phyloP scores from a whole-genome alignment of 2,329 filamentous ascomycete genomes.

The Thermomyces lanuginosus region DNA sequence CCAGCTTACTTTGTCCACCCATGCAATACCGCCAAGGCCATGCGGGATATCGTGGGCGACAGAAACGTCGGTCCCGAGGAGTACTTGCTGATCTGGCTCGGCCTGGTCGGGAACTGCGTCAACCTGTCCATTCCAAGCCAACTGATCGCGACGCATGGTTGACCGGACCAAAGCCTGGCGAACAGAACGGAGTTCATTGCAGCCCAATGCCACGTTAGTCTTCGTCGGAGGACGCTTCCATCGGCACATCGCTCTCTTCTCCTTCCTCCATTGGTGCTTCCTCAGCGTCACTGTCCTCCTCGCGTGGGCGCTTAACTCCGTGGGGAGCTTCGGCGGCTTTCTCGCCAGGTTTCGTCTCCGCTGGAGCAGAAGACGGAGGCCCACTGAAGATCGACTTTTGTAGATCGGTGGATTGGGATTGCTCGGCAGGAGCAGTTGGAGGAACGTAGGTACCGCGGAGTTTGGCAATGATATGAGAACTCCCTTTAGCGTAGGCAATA shows the following conservation, averaged over 20 bases:
- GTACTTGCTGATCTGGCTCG: conserved; percentile 80
- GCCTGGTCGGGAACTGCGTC: conserved; percentile 66
- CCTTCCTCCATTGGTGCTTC: conserved; percentile 39
- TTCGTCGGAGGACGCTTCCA: conserved; percentile 58
- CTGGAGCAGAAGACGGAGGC: conserved; percentile 28
- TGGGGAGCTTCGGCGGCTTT: conserved; percentile 40
- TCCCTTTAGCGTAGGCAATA: conserved; percentile 79
- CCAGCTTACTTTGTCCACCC: conserved; percentile 87
- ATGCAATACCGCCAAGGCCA: conserved; percentile 69
- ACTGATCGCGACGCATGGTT: conserved; percentile 28
- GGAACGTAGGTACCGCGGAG: conserved; percentile 80
- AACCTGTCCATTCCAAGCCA: conserved; percentile 61
- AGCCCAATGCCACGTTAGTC: conserved; percentile 32
- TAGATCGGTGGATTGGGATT: conserved; percentile 48
- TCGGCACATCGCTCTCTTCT: conserved; percentile 54
- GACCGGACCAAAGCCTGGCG: conserved; percentile 1
- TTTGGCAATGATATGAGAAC: conserved; percentile 76
- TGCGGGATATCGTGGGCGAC: conserved; percentile 43
- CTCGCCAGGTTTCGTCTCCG: conserved; percentile 36
- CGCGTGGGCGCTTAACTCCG: conserved; percentile 52
- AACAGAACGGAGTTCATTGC: conserved; percentile 7
- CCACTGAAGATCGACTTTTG: conserved; percentile 70
- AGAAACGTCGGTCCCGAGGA: conserved; percentile 33
- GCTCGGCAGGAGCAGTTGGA: conserved; percentile 32
- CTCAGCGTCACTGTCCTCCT: conserved; percentile 42